Percentiles rank a stretch among this genome's conserved stretches.
These are phyloP conservation scores for Tolypocladium sp. DNA, from an alignment of 2,329 filamentous ascomycete genomes.

Conservation along the genomic window DNA sequence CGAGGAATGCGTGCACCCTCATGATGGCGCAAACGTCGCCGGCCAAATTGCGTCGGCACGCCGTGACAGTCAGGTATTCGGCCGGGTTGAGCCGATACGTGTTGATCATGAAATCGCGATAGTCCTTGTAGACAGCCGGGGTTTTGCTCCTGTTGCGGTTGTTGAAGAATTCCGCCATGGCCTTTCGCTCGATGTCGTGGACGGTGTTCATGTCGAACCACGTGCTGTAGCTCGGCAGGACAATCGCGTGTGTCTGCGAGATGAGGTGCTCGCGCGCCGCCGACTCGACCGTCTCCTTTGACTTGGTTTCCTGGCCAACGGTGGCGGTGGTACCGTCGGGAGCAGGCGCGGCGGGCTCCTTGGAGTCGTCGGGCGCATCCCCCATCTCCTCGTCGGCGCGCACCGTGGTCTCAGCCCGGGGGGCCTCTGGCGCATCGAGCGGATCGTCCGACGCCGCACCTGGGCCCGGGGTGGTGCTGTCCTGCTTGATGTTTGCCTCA, in stretches of 20 bases:
- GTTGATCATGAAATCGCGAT: slow-evolving; percentile 99
- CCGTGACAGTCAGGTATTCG: slow-evolving; percentile 95
- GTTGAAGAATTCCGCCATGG: slow-evolving; percentile 97
- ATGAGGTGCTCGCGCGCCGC: slow-evolving; percentile 87
- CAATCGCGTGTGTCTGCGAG: slow-evolving; percentile 88
- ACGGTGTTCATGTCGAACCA: slow-evolving; percentile 99
- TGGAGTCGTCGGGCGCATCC: slow-evolving; percentile 47
- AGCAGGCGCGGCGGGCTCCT: slow-evolving; percentile 34
- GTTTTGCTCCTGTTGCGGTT: slow-evolving; percentile 97
- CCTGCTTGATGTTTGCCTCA: slow-evolving; percentile 49
- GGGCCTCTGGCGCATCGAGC: slow-evolving; percentile 59
- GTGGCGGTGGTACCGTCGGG: slow-evolving; percentile 37
- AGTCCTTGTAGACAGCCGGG: slow-evolving; percentile 94
- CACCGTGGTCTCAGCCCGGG: slow-evolving; percentile 43
- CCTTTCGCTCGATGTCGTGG: slow-evolving; percentile 86
- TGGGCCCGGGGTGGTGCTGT: slow-evolving; percentile 49
- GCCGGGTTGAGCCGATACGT: slow-evolving; percentile 93
- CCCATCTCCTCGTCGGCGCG: slow-evolving; percentile 76
- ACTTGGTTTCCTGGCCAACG: slow-evolving; percentile 50
- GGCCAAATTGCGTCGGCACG: slow-evolving; percentile 86
- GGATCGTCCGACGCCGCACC: slow-evolving; percentile 49
- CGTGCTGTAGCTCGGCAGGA: slow-evolving; percentile 92
- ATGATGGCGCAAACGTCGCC: slow-evolving; percentile 99
- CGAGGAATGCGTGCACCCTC: slow-evolving; percentile 94
- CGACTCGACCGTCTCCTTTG: slow-evolving; percentile 74